Base-by-base conservation (phyloP, 129 eudicot species). In the Centrapalus pauciflorus region DNA sequence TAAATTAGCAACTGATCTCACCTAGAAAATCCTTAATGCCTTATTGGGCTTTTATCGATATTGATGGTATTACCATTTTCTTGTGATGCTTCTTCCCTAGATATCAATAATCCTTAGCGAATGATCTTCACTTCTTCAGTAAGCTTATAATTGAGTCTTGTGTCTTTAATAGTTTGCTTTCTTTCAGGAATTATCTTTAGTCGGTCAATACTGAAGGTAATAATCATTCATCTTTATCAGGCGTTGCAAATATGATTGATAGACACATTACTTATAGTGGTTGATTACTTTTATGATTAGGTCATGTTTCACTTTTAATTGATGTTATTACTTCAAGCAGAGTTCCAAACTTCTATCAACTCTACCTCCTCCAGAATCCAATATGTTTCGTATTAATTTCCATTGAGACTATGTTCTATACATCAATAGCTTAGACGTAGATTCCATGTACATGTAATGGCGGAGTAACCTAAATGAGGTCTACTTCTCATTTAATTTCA, bases 1-100 rank as follows among this genome's bases (percentile, higher is more conserved):
- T 95, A 58, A 94, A 94, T 78, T 97, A 94, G 82, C 76, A 93
- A 69, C 89, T 94, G 99, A 76, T 94, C 37, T 97, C 99, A 17
- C 97, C 99, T 66, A 95, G 99, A 67, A 94, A 94, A 77, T 89
- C 99, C 60, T 80, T 94, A 77, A 82, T 94, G 99, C 97, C 99
- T 66, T 75, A 94, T 80, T 93, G 99, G 66, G 99, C 97, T 80
- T 86, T 94, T 41, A 40, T 89, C 76, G 90, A 86, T 77, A 80
- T 89, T 56, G 99, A 94, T 26, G 97, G 89, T 78, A 80, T 94
- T 56, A 97, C 89, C 78, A 97, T 94, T 67, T 82, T 80, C 74
- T 67, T 80, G 99, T 94, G 89, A 94, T 78, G 72, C 57, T 69
- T 66, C 67, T 26, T 40, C 69, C 79, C 69, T 29, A 30, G 0